phyloP scores from a whole-genome alignment of 768 basidiomycete species.

The Mrakia frigida region DNA sequence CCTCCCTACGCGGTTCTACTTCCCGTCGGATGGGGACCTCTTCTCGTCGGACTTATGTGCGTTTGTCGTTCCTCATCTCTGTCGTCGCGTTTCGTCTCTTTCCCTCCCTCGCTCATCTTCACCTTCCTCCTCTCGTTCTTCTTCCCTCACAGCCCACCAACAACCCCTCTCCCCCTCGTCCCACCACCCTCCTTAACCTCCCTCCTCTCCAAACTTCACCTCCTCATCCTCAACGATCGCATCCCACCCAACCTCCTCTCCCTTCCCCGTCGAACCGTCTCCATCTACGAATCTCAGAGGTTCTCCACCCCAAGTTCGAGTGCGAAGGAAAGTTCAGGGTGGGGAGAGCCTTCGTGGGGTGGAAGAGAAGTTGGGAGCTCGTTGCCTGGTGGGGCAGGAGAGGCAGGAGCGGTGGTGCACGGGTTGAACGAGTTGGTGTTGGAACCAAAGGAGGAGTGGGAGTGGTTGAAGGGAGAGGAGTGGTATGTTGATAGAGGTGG shows the following conservation, averaged over 20 bases:
- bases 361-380: not conserved
- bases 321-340: not conserved
- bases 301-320: not conserved
- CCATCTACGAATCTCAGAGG: conserved; percentile 21
- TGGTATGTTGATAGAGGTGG: conserved; percentile 28
- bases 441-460: conserved; percentile 12
- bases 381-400: not conserved
- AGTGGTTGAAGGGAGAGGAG: conserved; percentile 19
- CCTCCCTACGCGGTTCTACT: conserved; percentile 15
- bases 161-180: not conserved
- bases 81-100: not conserved
- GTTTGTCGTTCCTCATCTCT: not conserved
- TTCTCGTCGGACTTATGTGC: conserved; percentile 17
- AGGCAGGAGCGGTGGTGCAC: not conserved
- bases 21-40: conserved; percentile 23
- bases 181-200: not conserved
- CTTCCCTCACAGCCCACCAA: not conserved
- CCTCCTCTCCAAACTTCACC: not conserved
- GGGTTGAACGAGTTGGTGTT: conserved; percentile 3
- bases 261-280: not conserved
- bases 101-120: not conserved
- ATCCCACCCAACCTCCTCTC: not conserved
- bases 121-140: not conserved
- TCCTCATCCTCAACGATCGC: not conserved
- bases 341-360: conserved; percentile 4